Base-by-base conservation (phyloP, 2,329 filamentous ascomycete species). In the Didymellaceae sp. region DNA sequence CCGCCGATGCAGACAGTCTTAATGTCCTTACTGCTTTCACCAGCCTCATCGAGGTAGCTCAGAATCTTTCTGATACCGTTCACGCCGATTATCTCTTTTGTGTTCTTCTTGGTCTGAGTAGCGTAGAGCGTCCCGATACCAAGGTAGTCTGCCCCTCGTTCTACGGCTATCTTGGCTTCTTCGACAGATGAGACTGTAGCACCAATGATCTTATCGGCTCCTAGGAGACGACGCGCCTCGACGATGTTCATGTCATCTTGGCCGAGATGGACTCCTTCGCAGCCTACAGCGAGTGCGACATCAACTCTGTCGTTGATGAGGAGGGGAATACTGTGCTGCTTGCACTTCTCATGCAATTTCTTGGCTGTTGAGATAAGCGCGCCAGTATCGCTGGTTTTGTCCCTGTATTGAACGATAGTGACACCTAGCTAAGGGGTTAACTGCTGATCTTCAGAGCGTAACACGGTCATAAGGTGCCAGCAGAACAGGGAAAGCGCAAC, bases 221-320 rank as follows among this genome's bases (percentile, higher is more conserved):
- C 91, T 0, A 97, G 82, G 2, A 97, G 74, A 17, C 76, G 79
- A 50, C 90, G 87, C 2, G 91, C 92, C 30, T 82, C 80, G 7
- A 75, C 66, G 21, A 90, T 71, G 52, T 84, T 85, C 79, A 96
- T 87, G 72, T 97, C 93, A 81, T 97, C 92, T 77, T 97, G 93
- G 6, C 94, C 94, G 40, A 97, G 83, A 72, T 97, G 94, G 7
- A 96, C 91, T 35, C 94, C 94, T 76, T 97, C 93, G 49, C 90
- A 94, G 10, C 86, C 89, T 33, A 92, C 83, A 11, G 91, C 91
- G 14, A 91, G 80, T 7, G 91, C 92, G 20, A 97, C 90, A 70
- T 96, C 92, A 5, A 97, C 83, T 10, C 92, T 86, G 71, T 97
- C 94, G 70, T 97, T 97, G 77, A 97, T 91, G 45, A 97, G 78